Base-by-base conservation (phyloP, 345 rosid genomes). In the Melaleuca alternifolia region DNA sequence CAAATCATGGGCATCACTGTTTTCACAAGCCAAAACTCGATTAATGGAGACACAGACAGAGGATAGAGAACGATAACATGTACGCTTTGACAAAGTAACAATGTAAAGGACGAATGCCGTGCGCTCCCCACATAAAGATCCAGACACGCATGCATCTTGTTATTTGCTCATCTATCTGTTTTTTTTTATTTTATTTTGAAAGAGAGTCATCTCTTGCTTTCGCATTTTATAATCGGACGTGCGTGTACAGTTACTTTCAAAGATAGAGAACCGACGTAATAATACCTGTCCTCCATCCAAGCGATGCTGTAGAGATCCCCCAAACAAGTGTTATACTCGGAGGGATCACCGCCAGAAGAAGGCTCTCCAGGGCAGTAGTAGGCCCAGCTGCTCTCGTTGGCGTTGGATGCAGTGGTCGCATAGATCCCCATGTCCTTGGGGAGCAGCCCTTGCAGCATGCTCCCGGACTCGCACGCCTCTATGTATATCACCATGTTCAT, bases 201-300 rank as follows among this genome's bases (percentile, higher is more conserved):
- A 44, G 76, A 65, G 15, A 50, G 41, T n/a, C 13, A 18, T 50
- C 11, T 59, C 71, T 59, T 14, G 16, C 53, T 13, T 51, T 51
- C 14, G 6, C 53, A 51, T 14, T 14, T 51, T 59, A 23, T 48
- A 24, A 15, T 24, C 3, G 5, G 6, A 18, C 11, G 37, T 11
- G 54, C 84, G n/a, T 11, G 51, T 81, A 82, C n/a, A 11, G 24
- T 82, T 50, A 2, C 30, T 82, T 41, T 77, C 16, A 41, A 48
- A 77, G 15, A 77, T 41, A 77, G 83, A 77, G 51, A 41, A 41
- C 18, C 21, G 53, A 50, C 33, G 48, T 56, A 30, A 11, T 54
- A 84, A 51, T 84, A 95, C 98, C 96, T 91, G 89, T 95, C 96
- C 89, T 95, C 98, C 93, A 94, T 83, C 98, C 98, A 95, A 84